These are phyloP conservation scores for Populus hybrid DNA, from an alignment of 441 rosid genomes.

Conservation along the genomic window DNA sequence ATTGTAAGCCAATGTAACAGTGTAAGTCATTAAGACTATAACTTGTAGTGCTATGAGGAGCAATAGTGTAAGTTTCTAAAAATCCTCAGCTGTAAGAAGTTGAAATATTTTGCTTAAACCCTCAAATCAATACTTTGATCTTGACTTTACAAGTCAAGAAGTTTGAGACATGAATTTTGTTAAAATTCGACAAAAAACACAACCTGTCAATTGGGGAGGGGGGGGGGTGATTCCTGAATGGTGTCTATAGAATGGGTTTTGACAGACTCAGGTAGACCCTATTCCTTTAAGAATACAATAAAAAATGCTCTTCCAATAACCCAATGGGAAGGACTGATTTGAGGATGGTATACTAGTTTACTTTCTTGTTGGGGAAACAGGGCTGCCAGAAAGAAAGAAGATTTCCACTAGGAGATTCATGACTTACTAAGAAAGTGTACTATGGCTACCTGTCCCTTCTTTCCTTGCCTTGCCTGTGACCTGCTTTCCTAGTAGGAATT, in stretches of 20 bases:
- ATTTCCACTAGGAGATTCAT: no score
- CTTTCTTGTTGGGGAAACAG: no score
- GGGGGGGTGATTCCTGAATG: not conserved
- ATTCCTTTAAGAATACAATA: not conserved
- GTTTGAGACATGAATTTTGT: not conserved
- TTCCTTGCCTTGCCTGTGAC: no score
- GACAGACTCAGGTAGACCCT: not conserved
- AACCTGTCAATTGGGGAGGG: no score
- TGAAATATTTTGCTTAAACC: not conserved
- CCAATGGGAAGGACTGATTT: no score
- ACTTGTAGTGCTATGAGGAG: not conserved
- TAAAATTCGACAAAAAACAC: no score
- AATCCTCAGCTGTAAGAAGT: not conserved
- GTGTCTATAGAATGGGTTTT: not conserved
- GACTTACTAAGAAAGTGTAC: no score
- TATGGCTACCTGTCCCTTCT: no score
- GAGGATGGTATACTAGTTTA: no score
- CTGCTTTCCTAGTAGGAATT: no score
- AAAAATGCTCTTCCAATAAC: not conserved
- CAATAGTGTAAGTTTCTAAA: not conserved
- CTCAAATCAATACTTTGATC: not conserved
- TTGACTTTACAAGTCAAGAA: not conserved
- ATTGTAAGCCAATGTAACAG: not conserved
- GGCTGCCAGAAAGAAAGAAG: no score
- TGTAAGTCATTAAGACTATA: not conserved